Conservation (phyloP, 495 filamentous ascomycete genomes). For the Aspergillus saccharolyticus region DNA sequence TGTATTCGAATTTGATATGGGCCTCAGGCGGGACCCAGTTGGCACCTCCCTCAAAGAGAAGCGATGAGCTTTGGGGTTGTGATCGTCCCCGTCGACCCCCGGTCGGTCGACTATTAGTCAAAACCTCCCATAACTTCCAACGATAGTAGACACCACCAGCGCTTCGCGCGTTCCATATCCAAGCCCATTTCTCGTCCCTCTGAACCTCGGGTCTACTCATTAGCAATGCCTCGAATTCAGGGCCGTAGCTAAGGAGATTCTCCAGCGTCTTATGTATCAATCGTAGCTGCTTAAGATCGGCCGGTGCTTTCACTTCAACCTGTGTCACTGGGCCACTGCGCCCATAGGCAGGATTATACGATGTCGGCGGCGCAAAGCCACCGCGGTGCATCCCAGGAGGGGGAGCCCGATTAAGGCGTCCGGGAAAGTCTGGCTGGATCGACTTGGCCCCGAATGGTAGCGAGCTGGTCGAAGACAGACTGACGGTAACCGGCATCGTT, state of each 20-base stretch:
- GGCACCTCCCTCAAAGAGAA: slow-evolving; percentile 64
- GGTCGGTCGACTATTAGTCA: slow-evolving; percentile 47
- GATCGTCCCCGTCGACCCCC: slow-evolving; percentile 24
- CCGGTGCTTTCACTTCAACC: slow-evolving; percentile 70
- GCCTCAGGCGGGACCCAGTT: slow-evolving; percentile 67
- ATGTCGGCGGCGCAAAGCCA: slow-evolving; percentile 76
- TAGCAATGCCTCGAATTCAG: slow-evolving; percentile 87
- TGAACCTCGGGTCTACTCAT: slow-evolving; percentile 82
- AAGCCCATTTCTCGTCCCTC: slow-evolving; percentile 82
- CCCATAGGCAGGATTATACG: slow-evolving; percentile 48
- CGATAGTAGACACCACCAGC: slow-evolving; percentile 79
- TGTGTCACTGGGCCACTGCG: slow-evolving; percentile 48
- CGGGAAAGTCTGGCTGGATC: slow-evolving; percentile 43
- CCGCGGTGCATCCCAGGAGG: slow-evolving; percentile 59
- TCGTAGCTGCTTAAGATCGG: slow-evolving; percentile 71
- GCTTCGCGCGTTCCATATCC: slow-evolving; percentile 85
- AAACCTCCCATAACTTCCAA: slow-evolving; percentile 82
- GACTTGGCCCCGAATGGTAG: slow-evolving; percentile 83
- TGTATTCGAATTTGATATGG: slow-evolving; percentile 66
- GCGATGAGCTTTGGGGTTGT: slow-evolving; percentile 22
- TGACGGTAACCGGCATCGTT: slow-evolving; percentile 44
- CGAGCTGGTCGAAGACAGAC: slow-evolving; percentile 48
- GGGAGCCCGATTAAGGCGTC: slow-evolving; percentile 49
- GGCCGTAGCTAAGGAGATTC: slow-evolving; percentile 67
- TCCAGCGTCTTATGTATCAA: slow-evolving; percentile 89